These are phyloP conservation scores for Floccularia luteovirens DNA, from an alignment of 768 basidiomycete species.

Conservation along the genomic window DNA sequence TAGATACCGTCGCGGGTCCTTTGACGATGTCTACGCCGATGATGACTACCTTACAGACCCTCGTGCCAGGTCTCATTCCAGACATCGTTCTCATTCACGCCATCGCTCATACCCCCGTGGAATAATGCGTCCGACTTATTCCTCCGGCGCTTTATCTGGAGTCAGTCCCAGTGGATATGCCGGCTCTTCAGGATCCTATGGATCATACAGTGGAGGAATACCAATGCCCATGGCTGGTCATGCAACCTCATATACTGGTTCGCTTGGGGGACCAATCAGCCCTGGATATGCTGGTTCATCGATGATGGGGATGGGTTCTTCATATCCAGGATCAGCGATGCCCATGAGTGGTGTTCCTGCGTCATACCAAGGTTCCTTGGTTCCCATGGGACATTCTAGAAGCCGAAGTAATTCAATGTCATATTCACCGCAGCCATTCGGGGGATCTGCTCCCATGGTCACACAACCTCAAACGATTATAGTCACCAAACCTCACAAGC, in stretches of 20 bases:
- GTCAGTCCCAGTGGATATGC: conserved; percentile 14
- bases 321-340: conserved; percentile 13
- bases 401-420: conserved; percentile 27
- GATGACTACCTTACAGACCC: conserved; percentile 24
- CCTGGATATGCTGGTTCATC: not conserved
- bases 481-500: conserved; percentile 18
- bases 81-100: conserved; percentile 15
- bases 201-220: conserved; percentile 16
- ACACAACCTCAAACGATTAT: conserved; percentile 19
- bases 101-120: conserved; percentile 27
- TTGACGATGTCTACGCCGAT: conserved; percentile 30
- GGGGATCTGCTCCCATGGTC: conserved; percentile 14
- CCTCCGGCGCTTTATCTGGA: conserved; percentile 10
- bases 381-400: conserved; percentile 14
- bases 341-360: conserved; percentile 14
- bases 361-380: conserved; percentile 19
- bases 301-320: conserved; percentile 8
- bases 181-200: conserved; percentile 11
- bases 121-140: conserved; percentile 13
- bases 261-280: not conserved
- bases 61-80: conserved; percentile 23
- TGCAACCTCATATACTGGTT: not conserved
- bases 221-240: conserved; percentile 10
- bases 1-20: conserved; percentile 15
- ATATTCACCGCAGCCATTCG: conserved; percentile 19